Conservation (phyloP, 768 basidiomycete genomes). For the Hygrophoropsis aurantiaca region DNA sequence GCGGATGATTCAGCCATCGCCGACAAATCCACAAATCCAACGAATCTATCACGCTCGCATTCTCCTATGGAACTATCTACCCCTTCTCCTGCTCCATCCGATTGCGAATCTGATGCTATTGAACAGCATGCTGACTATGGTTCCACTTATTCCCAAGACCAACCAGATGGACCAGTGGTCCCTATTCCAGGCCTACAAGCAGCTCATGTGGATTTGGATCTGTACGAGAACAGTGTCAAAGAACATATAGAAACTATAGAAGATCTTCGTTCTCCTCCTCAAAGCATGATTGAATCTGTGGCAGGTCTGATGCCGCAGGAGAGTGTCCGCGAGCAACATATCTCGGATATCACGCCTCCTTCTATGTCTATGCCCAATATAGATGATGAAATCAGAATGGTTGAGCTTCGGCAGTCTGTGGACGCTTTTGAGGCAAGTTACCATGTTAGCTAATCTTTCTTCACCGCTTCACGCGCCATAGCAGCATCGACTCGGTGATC, state of each 20-base stretch:
- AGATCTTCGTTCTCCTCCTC: too few species aligned
- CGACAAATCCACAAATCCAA: too few species aligned
- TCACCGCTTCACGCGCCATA: background rate
- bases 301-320: background rate
- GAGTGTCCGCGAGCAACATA: too few species aligned
- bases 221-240: too few species aligned
- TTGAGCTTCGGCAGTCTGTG: constrained; percentile 21
- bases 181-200: too few species aligned
- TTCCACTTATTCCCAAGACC: constrained; percentile 27
- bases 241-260: too few species aligned
- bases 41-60: constrained; percentile 35
- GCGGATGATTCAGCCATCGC: constrained; percentile 11
- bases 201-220: too few species aligned
- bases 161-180: too few species aligned
- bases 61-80: constrained; percentile 52
- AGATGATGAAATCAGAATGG: background rate
- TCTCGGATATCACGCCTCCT: background rate
- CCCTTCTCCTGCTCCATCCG: constrained; percentile 31
- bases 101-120: constrained; percentile 37
- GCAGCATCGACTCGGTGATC: constrained; percentile 21
- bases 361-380: background rate
- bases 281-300: background rate
- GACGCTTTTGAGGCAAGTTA: constrained; percentile 19
- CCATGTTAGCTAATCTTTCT: background rate
- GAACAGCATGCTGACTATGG: constrained; percentile 45